Evolutionary conservation across 169 alveolate species (phyloP), one percentile per base, ranked within the genome.

Genomic region (Perkinsus olseni): DNA sequence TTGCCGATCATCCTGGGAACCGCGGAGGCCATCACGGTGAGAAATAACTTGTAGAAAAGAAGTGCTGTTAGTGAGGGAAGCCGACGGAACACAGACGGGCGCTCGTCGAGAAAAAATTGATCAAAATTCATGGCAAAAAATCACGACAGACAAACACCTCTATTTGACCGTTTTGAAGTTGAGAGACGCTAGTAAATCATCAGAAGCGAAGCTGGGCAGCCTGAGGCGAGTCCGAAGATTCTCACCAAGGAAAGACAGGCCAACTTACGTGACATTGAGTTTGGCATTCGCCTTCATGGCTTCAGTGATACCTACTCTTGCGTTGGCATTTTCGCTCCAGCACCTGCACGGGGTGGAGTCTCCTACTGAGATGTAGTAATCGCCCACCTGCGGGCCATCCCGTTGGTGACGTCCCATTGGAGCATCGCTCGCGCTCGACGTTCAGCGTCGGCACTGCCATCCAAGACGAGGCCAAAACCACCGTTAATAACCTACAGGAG

Each of bases 381-480:
- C 28, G 17, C 82, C 1, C 95, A 93, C 91, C 97, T 94, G 74
- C 97, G 94, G 8, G 96, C 93, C 34, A 96, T 91, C 20, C 97
- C 97, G 94, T 96, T 96, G 40, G 91, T 91, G 24, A 95, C 96
- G 93, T 96, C 97, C 96, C 96, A 96, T 37, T 93, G 91, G 34
- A 96, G 94, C 97, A 96, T 96, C 74, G 93, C 50, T 39, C 92
- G 40, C 31, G 96, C 96, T 62, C 96, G 92, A 51, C 91, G 91
- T 8, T 45, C 92, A 38, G 97, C 97, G 38, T 92, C 96, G n/a
- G 94, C 94, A 24, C 94, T 39, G 74, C 97, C 97, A 82, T 96
- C 97, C 51, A 96, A 91, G 0, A 96, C 96, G 74, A 96, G 92
- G 74, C 97, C 97, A 92, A 96, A 96, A 38, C 97, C 97, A n/a